These are phyloP conservation scores for Coemansia sp. DNA, from an alignment of 192 early-diverging fungal genomes.

Conservation along the genomic window DNA sequence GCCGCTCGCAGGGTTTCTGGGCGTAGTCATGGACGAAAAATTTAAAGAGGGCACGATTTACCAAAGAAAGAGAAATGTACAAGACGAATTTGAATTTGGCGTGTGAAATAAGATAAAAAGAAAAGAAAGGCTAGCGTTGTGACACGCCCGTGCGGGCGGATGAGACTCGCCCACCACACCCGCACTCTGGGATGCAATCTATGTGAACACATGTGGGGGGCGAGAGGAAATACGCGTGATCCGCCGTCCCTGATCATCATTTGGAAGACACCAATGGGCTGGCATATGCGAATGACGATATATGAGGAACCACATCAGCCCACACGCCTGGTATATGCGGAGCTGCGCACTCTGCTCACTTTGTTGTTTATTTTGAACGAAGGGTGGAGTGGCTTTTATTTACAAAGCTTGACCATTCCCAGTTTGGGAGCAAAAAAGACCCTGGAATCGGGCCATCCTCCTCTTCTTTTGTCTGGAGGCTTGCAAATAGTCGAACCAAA, in stretches of 20 bases:
- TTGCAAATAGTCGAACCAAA: not conserved
- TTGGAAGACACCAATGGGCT: not conserved
- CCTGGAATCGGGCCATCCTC: slow-evolving; percentile 6
- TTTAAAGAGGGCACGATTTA: not conserved
- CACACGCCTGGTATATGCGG: not conserved
- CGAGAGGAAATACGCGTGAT: not conserved
- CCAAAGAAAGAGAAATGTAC: not conserved
- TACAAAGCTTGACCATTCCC: not conserved
- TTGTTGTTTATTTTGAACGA: not conserved
- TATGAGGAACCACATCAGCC: slow-evolving; percentile 3
- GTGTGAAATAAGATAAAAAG: not conserved
- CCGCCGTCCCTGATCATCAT: not conserved
- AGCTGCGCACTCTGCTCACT: not conserved
- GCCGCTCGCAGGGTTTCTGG: not conserved
- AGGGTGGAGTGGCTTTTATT: not conserved
- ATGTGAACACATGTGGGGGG: not conserved
- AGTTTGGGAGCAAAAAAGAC: slow-evolving; percentile 6
- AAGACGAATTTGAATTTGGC: not conserved
- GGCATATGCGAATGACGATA: not conserved
- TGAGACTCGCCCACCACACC: not conserved
- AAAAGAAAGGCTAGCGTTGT: not conserved
- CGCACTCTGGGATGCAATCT: not conserved
- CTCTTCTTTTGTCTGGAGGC: not conserved
- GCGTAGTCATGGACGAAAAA: not conserved
- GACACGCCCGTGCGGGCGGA: not conserved